Conservation (phyloP, 305 asterid genomes). For the Fraxinus albicans region DNA sequence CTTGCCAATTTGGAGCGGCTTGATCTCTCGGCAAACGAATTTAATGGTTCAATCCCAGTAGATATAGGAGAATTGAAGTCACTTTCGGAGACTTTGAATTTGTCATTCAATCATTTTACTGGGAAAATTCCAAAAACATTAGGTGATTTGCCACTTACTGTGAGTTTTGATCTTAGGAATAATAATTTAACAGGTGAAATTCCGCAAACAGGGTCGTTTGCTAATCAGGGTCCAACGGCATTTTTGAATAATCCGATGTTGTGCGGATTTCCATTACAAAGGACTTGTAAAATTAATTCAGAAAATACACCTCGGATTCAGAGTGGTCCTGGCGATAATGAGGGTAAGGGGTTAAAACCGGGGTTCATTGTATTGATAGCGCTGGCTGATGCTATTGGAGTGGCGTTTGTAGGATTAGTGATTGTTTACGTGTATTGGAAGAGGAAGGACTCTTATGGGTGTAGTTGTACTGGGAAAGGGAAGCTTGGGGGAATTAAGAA, state of each 20-base stretch:
- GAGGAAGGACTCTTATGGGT: conserved; percentile 78
- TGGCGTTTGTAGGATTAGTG: conserved; percentile 68
- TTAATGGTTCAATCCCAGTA: conserved; percentile 70
- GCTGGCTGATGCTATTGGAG: conserved; percentile 72
- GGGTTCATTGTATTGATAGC: conserved; percentile 74
- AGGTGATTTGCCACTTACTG: conserved; percentile 77
- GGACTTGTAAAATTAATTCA: conserved; percentile 58
- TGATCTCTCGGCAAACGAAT: conserved; percentile 64
- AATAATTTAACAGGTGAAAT: conserved; percentile 80
- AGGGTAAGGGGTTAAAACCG: conserved; percentile 65
- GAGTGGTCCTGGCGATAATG: conserved; percentile 25
- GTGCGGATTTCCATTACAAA: conserved; percentile 89
- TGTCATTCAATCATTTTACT: conserved; percentile 68
- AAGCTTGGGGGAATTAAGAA: conserved; percentile 73
- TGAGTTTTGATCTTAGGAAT: conserved; percentile 79
- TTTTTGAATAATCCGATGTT: conserved; percentile 71
- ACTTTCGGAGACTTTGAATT: conserved; percentile 66
- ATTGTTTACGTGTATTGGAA: conserved; percentile 78
- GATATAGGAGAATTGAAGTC: conserved; percentile 85
- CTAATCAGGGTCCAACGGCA: conserved; percentile 92
- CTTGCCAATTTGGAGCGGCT: conserved; percentile 79
- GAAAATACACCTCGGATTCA: conserved; percentile 36
- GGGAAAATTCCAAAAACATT: conserved; percentile 71
- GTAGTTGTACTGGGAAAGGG: conserved; percentile 87
- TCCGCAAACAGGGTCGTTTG: conserved; percentile 85